Evolutionary conservation across 805 yeast genomes (phyloP), one percentile per base, ranked within the genome.

Genomic region (Sungouiozyma ichnusensis): DNA sequence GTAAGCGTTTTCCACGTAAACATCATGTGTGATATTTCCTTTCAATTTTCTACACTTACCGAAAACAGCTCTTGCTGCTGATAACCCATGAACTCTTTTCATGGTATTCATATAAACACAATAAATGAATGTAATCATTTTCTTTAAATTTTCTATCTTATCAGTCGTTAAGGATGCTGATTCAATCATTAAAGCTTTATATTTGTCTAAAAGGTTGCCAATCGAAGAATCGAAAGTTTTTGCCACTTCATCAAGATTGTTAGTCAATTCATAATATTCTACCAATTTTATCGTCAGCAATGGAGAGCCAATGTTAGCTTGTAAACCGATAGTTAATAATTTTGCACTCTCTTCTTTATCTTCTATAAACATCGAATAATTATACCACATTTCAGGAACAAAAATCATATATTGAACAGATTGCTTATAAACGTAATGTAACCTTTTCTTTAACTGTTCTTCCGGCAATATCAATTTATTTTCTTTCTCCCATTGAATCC

Each of bases 1-100:
- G 56, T 76, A 67, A 0, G 97, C 95, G 53, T 83, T 81, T 45
- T 85, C 90, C 16, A 80, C 79, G 61, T 74, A 90, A 16, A 90
- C 73, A 51, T 85, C 85, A 66, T 79, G 77, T 0, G 94, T 81
- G 35, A 82, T 63, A 9, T 67, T 64, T 18, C 49, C 55, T 45
- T 64, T 69, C 49, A 76, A 72, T 54, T 78, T 76, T 51, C 95
- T 75, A 7, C 83, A 81, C 49, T 71, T 73, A 42, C 82, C 72
- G 57, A 87, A 86, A 2, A 85, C 68, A 18, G 67, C 57, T 47
- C 97, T 73, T 2, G 94, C 87, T 32, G 80, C 86, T 39, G 76
- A 74, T 27, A 81, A 67, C 3, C 88, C 90, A 37, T 71, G 68
- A 16, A 73, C 33, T 48, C 96, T 69, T 53, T 85, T 85, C 48